These are phyloP conservation scores for Achaetomiella virescens DNA, from an alignment of 495 filamentous ascomycete genomes.

Conservation along the genomic window DNA sequence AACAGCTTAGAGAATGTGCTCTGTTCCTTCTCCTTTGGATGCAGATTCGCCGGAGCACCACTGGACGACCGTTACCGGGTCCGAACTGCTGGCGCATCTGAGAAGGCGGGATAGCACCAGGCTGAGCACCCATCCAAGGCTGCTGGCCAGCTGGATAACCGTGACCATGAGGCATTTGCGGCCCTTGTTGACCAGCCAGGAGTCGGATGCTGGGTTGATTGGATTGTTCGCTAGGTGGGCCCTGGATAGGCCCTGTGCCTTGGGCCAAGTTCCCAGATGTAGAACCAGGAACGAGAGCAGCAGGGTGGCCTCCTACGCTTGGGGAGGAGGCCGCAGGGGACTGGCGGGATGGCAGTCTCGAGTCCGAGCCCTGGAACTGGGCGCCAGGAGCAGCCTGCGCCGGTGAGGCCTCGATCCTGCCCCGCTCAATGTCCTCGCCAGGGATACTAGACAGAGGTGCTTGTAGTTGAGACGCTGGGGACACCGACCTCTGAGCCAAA, in stretches of 20 bases:
- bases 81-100: conserved; percentile 9
- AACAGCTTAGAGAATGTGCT: conserved; percentile 32
- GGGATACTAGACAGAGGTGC: not conserved
- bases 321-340: conserved; percentile 1
- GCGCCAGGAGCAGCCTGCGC: not conserved
- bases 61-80: conserved; percentile 7
- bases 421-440: conserved; percentile 3
- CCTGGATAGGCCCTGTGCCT: not conserved
- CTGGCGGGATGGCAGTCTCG: not conserved
- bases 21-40: conserved; percentile 24
- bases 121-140: conserved; percentile 1
- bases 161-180: not conserved
- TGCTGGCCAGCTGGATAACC: not conserved
- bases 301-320: not conserved
- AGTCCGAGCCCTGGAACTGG: not conserved
- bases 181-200: not conserved
- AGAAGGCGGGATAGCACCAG: not conserved
- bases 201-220: conserved; percentile 7
- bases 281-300: not conserved
- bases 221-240: conserved; percentile 4
- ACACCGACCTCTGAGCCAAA: not conserved
- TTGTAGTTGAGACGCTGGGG: not conserved
- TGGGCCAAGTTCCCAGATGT: not conserved
- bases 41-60: conserved; percentile 7
- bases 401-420: not conserved